phyloP scores from a whole-genome alignment of 495 filamentous ascomycete genomes.

The Pseudotulostoma volvatum region DNA sequence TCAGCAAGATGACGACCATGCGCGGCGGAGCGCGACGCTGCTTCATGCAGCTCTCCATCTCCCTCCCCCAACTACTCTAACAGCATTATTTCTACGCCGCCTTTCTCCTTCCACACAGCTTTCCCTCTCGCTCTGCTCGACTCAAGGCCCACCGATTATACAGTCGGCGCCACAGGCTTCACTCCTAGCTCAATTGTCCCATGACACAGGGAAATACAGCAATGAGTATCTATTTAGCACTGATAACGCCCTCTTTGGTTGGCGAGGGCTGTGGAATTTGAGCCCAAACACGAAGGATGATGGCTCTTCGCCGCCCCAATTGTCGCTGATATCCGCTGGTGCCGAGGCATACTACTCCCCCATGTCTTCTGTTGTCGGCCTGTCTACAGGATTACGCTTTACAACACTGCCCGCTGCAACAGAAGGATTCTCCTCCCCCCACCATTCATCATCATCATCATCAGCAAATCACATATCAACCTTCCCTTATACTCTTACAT shows the following conservation, averaged over 20 bases:
- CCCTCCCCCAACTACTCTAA: conserved; percentile 65
- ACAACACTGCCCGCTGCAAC: conserved; percentile 77
- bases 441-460: conserved; percentile 9
- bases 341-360: conserved; percentile 90
- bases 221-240: conserved; percentile 86
- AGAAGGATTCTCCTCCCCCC: too few relatives aligned
- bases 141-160: conserved; percentile 33
- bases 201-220: conserved; percentile 76
- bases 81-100: conserved; percentile 73
- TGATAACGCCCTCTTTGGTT: conserved; percentile 73
- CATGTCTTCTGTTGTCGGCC: conserved; percentile 76
- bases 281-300: conserved; percentile 47
- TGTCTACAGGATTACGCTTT: conserved; percentile 69
- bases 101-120: conserved; percentile 65
- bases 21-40: conserved; percentile 40
- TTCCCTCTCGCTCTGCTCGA: conserved; percentile 67
- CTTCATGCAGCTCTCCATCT: conserved; percentile 77
- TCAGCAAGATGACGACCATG: conserved; percentile 7
- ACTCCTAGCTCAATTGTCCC: conserved; percentile 63
- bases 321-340: conserved; percentile 54
- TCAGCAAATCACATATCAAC: conserved; percentile 24
- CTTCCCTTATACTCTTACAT: conserved; percentile 80
- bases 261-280: conserved; percentile 87
- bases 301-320: conserved; percentile 5
- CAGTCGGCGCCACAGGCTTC: conserved; percentile 30